These are phyloP conservation scores for Beauveria caledonica DNA, from an alignment of 2,329 filamentous ascomycete genomes.

Conservation along the genomic window DNA sequence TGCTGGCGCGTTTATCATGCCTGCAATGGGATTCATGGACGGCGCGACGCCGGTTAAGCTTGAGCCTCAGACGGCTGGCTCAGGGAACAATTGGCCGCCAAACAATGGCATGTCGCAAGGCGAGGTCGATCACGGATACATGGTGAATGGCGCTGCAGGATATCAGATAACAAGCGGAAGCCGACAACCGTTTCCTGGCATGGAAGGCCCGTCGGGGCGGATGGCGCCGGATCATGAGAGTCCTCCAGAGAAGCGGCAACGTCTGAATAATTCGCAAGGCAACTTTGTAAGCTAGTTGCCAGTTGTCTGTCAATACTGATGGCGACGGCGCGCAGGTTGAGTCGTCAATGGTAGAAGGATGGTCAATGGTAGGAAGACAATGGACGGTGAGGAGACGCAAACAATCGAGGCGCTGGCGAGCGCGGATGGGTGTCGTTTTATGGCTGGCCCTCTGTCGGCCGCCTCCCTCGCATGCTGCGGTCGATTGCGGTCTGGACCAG, in stretches of 20 bases:
- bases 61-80: conserved; percentile 47
- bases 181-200: conserved; percentile 13
- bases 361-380: too few relatives aligned
- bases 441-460: neutral
- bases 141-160: conserved; percentile 33
- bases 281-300: conserved; percentile 27
- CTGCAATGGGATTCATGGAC: conserved; percentile 17
- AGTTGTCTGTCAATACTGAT: neutral
- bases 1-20: conserved; percentile 5
- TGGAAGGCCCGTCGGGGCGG: conserved; percentile 15
- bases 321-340: neutral
- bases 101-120: conserved; percentile 12
- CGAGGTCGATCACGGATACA: conserved; percentile 38
- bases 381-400: neutral
- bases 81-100: neutral
- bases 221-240: conserved; percentile 31
- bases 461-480: conserved; percentile 5
- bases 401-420: neutral
- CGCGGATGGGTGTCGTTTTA: conserved; percentile 5
- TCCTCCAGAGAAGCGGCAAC: conserved; percentile 44
- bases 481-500: conserved; percentile 22
- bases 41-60: conserved; percentile 36
- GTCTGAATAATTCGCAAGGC: conserved; percentile 35
- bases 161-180: conserved; percentile 27
- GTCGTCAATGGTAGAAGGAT: neutral